These are phyloP conservation scores for Cyclotella kingstonii DNA, from an alignment of 108 stramenopile genomes.

Conservation along the genomic window DNA sequence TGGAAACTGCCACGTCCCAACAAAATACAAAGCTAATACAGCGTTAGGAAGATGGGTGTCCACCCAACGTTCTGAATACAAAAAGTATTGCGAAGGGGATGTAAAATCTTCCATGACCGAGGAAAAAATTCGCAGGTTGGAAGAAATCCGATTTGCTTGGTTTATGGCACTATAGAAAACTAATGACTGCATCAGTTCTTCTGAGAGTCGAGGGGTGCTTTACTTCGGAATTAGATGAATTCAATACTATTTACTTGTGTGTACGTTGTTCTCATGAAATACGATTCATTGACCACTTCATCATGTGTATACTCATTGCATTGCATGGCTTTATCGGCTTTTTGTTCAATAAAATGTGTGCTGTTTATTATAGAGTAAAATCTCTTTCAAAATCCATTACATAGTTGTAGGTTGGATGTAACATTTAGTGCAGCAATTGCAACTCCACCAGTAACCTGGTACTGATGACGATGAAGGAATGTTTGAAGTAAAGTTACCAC, in stretches of 20 bases:
- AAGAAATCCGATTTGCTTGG: constrained; percentile 74
- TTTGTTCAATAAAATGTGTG: too few species aligned
- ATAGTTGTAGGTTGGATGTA: too few species aligned
- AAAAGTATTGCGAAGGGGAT: constrained; percentile 38
- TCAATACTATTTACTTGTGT: too few species aligned
- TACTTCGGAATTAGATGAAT: too few species aligned
- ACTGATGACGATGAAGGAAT: constrained; percentile 8
- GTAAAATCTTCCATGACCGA: constrained; percentile 33
- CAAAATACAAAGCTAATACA: constrained; percentile 41
- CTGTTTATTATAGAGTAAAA: not conserved
- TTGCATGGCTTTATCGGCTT: too few species aligned
- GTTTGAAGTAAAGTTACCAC: not conserved
- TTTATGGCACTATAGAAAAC: constrained; percentile 49
- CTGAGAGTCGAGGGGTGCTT: too few species aligned
- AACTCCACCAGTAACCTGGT: constrained; percentile 23
- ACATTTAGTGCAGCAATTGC: constrained; percentile 34
- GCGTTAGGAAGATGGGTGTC: constrained; percentile 50
- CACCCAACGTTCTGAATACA: constrained; percentile 50
- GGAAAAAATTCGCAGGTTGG: constrained; percentile 58
- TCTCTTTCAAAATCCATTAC: not conserved
- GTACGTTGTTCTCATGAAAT: too few species aligned
- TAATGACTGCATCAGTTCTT: too few species aligned
- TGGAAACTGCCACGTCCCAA: constrained; percentile 35
- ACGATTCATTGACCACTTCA: too few species aligned
- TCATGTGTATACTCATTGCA: too few species aligned